Evolutionary conservation across 176 grass and related monocot species (phyloP), one percentile per base, ranked within the genome.

Genomic region (Thinopyrum elongatum): DNA sequence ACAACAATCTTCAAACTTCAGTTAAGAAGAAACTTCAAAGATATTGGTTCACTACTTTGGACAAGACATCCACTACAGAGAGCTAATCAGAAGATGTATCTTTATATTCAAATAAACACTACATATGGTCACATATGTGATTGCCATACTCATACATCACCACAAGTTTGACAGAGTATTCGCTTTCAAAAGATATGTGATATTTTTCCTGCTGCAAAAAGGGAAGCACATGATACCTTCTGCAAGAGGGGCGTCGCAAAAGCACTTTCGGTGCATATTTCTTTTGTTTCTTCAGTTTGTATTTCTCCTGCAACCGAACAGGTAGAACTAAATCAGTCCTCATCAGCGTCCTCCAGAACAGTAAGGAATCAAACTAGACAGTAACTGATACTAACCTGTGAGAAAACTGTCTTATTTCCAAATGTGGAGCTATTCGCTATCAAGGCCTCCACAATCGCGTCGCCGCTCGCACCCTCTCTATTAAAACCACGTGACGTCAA

Each of bases 221-320:
- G 19, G 76, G 44, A 31, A 10, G 1, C 22, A 77, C 53, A 71
- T 0, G 64, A 84, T 87, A 98, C 92, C 94, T 98, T 75, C 82
- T 88, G 39, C 91, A 62, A 82, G 90, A 87, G 36, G 97, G 94
- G 17, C 90, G 93, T 36, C 94, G 86, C 36, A 98, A 66, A 86
- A 98, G 96, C 55, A 98, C 90, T 84, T 95, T 98, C 38, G 96
- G 94, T 47, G 92, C 92, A 77, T 98, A 90, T 83, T 98, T 98
- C 90, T 95, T 98, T 77, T 98, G 94, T 92, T 98, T 98, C 82
- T 94, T 98, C 67, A 92, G 68, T 82, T 95, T 95, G 82, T 98
- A 98, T 80, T 98, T 98, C 90, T 98, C 96, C 96, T 95, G 85
- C 74, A 91, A 81, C 21, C 8, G 12, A 63, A 28, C 83, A 70